phyloP scores from a whole-genome alignment of 139 green algal genomes.

The Closterium sp. region DNA sequence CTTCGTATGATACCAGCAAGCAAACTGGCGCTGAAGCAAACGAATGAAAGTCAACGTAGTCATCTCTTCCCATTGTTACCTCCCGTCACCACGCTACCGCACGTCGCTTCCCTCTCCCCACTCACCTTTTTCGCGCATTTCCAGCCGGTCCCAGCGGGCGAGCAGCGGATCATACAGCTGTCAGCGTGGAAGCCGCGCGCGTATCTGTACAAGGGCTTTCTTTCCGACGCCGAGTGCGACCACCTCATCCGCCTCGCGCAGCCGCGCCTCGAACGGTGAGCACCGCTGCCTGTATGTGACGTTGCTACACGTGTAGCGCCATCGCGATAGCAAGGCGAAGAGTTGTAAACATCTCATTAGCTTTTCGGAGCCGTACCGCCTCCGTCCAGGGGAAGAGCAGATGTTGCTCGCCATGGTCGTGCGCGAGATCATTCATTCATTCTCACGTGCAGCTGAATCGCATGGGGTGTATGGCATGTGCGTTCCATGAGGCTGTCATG shows the following conservation, averaged over 20 bases:
- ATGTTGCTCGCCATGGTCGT: no score
- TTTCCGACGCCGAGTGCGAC: slow-evolving; percentile 53
- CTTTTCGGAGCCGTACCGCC: no score
- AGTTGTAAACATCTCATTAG: no score
- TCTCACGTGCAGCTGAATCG: background rate
- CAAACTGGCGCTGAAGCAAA: background rate
- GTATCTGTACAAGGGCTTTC: slow-evolving; percentile 51
- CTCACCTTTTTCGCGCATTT: background rate
- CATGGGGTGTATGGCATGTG: background rate
- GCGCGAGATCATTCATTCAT: no score
- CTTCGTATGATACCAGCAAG: background rate
- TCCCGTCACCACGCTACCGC: background rate
- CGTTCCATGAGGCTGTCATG: background rate
- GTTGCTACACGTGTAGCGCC: no score
- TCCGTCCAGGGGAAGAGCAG: no score
- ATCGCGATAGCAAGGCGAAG: no score
- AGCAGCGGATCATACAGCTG: background rate
- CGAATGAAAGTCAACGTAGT: background rate
- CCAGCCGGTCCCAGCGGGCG: background rate
- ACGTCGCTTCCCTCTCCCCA: background rate
- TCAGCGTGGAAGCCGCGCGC: slow-evolving; percentile 13
- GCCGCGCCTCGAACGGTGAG: background rate
- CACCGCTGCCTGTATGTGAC: background rate
- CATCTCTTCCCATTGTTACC: background rate
- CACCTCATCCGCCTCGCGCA: slow-evolving; percentile 31